Evolutionary conservation across 2,329 filamentous ascomycete genomes (phyloP).

Genomic region (Gaeumannomyces tritici): DNA sequence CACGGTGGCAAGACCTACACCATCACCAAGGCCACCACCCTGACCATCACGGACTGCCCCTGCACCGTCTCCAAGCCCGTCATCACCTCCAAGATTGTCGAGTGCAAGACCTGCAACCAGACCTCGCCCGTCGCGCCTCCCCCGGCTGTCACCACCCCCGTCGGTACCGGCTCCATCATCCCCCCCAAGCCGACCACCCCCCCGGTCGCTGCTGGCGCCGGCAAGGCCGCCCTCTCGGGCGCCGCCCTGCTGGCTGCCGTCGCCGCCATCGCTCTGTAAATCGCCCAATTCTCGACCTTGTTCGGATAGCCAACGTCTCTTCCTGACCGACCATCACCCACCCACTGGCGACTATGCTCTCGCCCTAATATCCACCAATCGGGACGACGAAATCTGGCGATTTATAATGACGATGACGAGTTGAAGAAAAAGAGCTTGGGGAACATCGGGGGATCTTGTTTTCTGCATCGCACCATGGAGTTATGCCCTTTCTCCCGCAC

Average conservation of each 20-base stretch:
- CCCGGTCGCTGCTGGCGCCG: conserved; percentile 44
- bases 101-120: conserved; percentile 43
- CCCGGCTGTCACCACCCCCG: conserved; percentile 18
- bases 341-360: not conserved
- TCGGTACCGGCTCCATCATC: conserved; percentile 19
- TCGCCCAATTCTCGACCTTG: conserved; percentile 15
- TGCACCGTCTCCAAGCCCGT: conserved; percentile 57
- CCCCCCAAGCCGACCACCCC: conserved; percentile 20
- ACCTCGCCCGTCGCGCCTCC: conserved; percentile 21
- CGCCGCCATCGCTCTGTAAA: conserved; percentile 53
- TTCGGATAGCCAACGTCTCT: not conserved
- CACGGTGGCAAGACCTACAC: conserved; percentile 60
- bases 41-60: conserved; percentile 57
- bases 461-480: conserved; percentile 26
- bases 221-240: conserved; percentile 46
- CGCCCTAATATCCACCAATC: not conserved
- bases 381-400: not conserved
- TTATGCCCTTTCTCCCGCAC: conserved; percentile 9
- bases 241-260: conserved; percentile 44
- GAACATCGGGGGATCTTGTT: not conserved
- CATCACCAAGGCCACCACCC: conserved; percentile 57
- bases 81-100: conserved; percentile 38
- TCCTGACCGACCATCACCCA: not conserved
- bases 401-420: not conserved
- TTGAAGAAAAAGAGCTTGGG: not conserved